These are phyloP conservation scores for Dissophora ornata DNA, from an alignment of 192 early-diverging fungal genomes.

Conservation along the genomic window DNA sequence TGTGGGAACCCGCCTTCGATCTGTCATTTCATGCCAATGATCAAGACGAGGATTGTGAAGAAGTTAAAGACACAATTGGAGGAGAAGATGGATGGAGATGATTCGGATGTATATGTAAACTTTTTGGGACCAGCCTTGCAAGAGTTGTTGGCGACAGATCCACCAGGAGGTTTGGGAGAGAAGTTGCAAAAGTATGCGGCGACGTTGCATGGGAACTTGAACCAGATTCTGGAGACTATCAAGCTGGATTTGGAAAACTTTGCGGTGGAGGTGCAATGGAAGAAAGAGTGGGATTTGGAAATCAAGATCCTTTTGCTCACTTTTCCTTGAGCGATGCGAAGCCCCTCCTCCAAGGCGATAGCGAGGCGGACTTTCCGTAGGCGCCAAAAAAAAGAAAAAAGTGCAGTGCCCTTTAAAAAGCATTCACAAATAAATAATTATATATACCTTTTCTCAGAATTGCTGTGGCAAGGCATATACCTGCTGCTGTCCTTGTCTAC, in stretches of 20 bases:
- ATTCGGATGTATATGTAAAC: conserved; percentile 42
- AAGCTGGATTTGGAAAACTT: conserved; percentile 1
- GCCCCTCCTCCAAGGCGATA: too few species aligned
- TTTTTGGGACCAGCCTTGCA: conserved; percentile 26
- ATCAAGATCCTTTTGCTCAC: conserved; percentile 36
- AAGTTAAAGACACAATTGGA: conserved; percentile 15
- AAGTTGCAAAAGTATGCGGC: neutral
- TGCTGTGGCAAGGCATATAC: too few species aligned
- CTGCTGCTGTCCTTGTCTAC: too few species aligned
- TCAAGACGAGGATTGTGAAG: conserved; percentile 42
- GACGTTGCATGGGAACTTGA: conserved; percentile 39
- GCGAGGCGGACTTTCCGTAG: too few species aligned
- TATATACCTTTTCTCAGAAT: too few species aligned
- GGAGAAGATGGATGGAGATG: conserved; percentile 7
- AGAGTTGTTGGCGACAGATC: conserved; percentile 1
- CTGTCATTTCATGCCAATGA: conserved; percentile 64
- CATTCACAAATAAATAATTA: too few species aligned
- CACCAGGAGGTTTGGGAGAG: too few species aligned
- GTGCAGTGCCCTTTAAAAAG: too few species aligned
- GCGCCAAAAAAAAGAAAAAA: too few species aligned
- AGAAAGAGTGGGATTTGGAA: conserved; percentile 36
- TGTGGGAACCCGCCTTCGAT: conserved; percentile 74
- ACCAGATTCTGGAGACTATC: conserved; percentile 18
- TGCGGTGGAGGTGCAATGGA: conserved; percentile 16
- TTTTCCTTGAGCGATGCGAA: conserved; percentile 29